A percentile compares a stretch with the other conserved stretches of the same genome.
These are phyloP conservation scores for Glebionis coronaria DNA, from an alignment of 129 eudicot genomes.

Conservation along the genomic window DNA sequence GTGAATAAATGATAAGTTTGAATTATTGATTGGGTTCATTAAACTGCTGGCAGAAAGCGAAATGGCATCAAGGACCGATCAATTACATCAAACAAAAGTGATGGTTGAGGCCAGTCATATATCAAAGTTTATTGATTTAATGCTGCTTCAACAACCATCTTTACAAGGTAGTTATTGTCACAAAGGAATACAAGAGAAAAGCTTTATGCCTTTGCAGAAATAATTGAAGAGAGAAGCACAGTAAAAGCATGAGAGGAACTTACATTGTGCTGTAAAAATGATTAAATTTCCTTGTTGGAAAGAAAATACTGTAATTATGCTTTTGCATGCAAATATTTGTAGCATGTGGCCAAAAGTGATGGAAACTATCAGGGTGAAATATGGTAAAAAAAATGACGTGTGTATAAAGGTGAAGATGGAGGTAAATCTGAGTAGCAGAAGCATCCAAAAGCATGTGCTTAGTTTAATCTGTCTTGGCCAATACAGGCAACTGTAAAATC, in stretches of 20 bases:
- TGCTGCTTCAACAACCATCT: constrained; percentile 50
- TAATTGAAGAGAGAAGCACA: constrained; percentile 38
- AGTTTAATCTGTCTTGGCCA: constrained; percentile 42
- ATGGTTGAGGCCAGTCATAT: constrained; percentile 39
- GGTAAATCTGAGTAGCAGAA: constrained; percentile 25
- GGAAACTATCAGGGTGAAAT: constrained; percentile 24
- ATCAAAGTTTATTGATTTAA: constrained; percentile 33
- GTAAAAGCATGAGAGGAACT: not conserved
- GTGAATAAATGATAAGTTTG: constrained; percentile 35
- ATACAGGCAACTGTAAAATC: constrained; percentile 40
- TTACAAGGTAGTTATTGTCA: constrained; percentile 40
- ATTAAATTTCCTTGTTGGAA: too few species aligned
- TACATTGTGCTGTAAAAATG: not conserved
- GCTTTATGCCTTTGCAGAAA: constrained; percentile 30
- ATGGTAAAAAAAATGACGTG: constrained; percentile 34
- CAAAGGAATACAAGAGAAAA: constrained; percentile 21
- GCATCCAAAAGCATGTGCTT: constrained; percentile 36
- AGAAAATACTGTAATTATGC: constrained; percentile 1
- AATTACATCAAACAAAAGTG: constrained; percentile 48
- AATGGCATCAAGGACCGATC: constrained; percentile 42
- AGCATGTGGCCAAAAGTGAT: constrained; percentile 24
- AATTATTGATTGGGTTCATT: constrained; percentile 39
- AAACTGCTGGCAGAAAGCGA: constrained; percentile 54
- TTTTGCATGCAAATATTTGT: constrained; percentile 28
- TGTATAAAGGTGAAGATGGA: constrained; percentile 22